phyloP scores from a whole-genome alignment of 306 rosid genomes.

The Datisca glomerata region DNA sequence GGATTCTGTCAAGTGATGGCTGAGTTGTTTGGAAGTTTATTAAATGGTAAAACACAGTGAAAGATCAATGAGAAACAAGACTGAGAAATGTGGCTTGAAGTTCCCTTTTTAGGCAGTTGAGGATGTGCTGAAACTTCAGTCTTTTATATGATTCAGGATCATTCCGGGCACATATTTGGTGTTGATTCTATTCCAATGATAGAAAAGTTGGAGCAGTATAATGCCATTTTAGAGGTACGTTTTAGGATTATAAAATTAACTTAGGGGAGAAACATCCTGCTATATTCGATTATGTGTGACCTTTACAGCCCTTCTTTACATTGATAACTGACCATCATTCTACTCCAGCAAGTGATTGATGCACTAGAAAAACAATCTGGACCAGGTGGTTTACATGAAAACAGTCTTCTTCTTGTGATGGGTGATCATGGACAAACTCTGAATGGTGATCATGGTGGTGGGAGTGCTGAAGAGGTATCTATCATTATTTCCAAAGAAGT shows the following conservation, averaged over 20 bases:
- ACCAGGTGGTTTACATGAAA: constrained; percentile 76
- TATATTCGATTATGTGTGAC: constrained; percentile 1
- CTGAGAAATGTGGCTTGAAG: too few species aligned
- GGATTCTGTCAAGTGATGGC: too few species aligned
- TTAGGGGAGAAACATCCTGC: too few species aligned
- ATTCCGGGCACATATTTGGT: constrained; percentile 97
- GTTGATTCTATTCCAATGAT: constrained; percentile 81
- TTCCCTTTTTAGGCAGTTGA: not conserved
- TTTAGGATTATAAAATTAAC: not conserved
- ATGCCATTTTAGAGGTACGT: constrained; percentile 53
- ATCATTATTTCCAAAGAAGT: constrained; percentile 8
- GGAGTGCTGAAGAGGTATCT: constrained; percentile 83
- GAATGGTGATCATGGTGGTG: constrained; percentile 99
- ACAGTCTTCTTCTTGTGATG: constrained; percentile 89
- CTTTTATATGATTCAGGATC: constrained; percentile 48
- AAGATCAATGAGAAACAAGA: too few species aligned
- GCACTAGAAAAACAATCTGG: constrained; percentile 62
- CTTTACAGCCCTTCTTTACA: constrained; percentile 1
- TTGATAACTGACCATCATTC: constrained; percentile 14
- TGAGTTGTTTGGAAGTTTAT: too few species aligned
- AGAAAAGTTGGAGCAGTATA: constrained; percentile 87
- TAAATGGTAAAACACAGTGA: too few species aligned
- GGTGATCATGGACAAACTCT: constrained; percentile 99
- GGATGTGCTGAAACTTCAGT: not conserved
- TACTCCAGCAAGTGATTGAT: constrained; percentile 65